Percentiles rank a stretch among this genome's conserved stretches.
phyloP scores from a whole-genome alignment of 2,329 filamentous ascomycete genomes.

The Pseudogymnoascus sp. region DNA sequence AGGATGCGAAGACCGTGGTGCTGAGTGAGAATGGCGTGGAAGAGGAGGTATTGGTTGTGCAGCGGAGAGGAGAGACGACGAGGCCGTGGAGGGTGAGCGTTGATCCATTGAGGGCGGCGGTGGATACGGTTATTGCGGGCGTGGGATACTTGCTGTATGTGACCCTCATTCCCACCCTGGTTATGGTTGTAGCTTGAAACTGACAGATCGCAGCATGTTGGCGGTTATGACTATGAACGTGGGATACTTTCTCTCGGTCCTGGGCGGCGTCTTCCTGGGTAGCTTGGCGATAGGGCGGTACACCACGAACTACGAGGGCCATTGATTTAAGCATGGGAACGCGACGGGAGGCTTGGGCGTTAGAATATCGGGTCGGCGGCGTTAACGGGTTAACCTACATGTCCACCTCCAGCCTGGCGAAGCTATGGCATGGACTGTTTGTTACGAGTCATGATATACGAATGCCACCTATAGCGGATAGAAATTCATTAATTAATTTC shows the following conservation, averaged over 20 bases:
- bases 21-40: conserved; percentile 71
- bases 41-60: conserved; percentile 69
- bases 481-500: neutral
- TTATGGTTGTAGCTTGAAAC: conserved; percentile 11
- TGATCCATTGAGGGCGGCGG: conserved; percentile 62
- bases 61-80: conserved; percentile 42
- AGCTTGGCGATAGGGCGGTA: conserved; percentile 48
- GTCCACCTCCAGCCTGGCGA: neutral
- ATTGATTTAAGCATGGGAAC: neutral
- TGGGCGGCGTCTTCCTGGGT: conserved; percentile 74
- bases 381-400: conserved; percentile 1
- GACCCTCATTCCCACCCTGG: neutral
- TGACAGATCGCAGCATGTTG: conserved; percentile 59
- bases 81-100: conserved; percentile 76
- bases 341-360: neutral
- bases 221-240: conserved; percentile 86
- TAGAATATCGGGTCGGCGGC: neutral
- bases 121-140: conserved; percentile 66
- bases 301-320: conserved; percentile 10
- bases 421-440: neutral
- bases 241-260: conserved; percentile 74
- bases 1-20: conserved; percentile 54
- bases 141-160: conserved; percentile 82
- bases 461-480: conserved; percentile 3
- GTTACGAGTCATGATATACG: conserved; percentile 1